These are phyloP conservation scores for Exidia glandulosa DNA, from an alignment of 768 basidiomycete species.

Conservation along the genomic window DNA sequence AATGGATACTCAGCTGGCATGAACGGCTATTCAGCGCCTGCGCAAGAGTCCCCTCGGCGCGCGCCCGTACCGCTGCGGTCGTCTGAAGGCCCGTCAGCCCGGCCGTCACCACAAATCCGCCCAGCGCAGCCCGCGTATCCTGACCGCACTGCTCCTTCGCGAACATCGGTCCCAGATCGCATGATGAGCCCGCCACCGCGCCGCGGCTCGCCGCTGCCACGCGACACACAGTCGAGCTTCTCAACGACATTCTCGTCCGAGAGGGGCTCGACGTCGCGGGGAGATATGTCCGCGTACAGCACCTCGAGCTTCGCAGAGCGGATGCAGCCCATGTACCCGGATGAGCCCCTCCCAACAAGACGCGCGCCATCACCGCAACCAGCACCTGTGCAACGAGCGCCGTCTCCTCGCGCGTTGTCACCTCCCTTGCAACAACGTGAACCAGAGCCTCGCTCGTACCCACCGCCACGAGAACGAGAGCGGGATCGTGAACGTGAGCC, in stretches of 20 bases:
- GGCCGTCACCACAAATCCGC: not conserved
- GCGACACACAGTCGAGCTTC: not conserved
- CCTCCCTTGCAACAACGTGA: no score
- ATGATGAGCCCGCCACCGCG: not conserved
- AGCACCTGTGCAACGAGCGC: not conserved
- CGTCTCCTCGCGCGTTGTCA: not conserved
- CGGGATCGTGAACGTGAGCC: no score
- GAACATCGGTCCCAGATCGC: not conserved
- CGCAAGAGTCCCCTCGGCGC: not conserved
- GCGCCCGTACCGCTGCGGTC: not conserved
- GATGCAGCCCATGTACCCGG: not conserved
- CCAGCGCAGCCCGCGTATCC: not conserved
- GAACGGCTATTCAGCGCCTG: no score
- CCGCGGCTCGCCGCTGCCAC: not conserved
- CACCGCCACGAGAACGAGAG: no score
- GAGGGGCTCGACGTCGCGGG: not conserved
- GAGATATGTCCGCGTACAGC: not conserved
- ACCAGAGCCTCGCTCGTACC: no score
- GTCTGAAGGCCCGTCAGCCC: not conserved
- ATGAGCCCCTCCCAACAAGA: not conserved
- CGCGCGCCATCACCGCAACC: conserved; percentile 1
- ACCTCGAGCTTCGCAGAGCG: not conserved
- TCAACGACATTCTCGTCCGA: not conserved
- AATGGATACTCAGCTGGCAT: not conserved
- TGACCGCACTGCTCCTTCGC: not conserved